Percentiles rank a stretch among this genome's conserved stretches.
phyloP scores from a whole-genome alignment of 306 rosid species.

The Citrullus colocynthis region DNA sequence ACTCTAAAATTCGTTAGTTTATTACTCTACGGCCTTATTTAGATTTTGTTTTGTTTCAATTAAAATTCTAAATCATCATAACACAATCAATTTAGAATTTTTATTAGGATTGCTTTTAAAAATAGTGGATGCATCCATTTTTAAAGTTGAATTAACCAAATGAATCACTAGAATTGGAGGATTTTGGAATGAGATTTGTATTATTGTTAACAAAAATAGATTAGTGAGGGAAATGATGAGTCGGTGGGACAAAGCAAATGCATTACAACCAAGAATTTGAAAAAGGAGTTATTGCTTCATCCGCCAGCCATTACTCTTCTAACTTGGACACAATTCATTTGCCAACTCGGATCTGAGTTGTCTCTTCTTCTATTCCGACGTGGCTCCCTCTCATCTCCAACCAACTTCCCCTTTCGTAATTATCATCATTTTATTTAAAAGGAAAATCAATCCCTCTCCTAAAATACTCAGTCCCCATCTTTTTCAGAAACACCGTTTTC shows the following conservation, averaged over 20 bases:
- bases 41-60: too few species aligned
- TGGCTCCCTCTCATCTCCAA: slow-evolving; percentile 1
- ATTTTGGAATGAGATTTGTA: too few species aligned
- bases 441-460: neutral
- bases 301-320: neutral
- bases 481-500: neutral
- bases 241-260: neutral
- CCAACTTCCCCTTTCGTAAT: neutral
- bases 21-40: too few species aligned
- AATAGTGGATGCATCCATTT: too few species aligned
- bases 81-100: too few species aligned
- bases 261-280: neutral
- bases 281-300: neutral
- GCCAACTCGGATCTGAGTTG: slow-evolving; percentile 5
- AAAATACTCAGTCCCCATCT: neutral
- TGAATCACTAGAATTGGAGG: too few species aligned
- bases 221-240: neutral
- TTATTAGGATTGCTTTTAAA: too few species aligned
- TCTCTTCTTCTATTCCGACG: neutral
- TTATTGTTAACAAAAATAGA: too few species aligned
- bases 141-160: too few species aligned
- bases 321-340: slow-evolving; percentile 5
- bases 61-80: too few species aligned
- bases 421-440: neutral
- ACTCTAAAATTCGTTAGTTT: too few species aligned